phyloP scores from a whole-genome alignment of 1,284 basidiomycete genomes.

The Tilletiopsis washingtonensis region DNA sequence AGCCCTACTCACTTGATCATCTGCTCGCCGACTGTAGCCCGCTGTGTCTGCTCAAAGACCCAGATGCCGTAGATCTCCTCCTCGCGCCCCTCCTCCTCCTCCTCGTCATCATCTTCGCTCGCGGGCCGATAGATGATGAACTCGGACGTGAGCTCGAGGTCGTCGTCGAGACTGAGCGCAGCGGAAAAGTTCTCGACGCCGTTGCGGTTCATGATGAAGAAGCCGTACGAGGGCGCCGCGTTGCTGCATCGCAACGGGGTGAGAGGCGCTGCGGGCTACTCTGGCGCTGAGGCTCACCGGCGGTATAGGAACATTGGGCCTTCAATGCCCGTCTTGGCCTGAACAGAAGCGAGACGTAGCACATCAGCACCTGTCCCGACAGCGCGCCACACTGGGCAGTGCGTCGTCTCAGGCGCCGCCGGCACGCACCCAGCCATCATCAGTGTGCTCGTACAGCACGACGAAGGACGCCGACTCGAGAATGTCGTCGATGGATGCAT shows the following conservation, averaged over 20 bases:
- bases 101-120: background rate
- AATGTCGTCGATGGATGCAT: slow-evolving; percentile 68
- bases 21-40: slow-evolving; percentile 57
- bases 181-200: slow-evolving; percentile 76
- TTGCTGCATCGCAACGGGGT: slow-evolving; percentile 1
- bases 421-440: slow-evolving; percentile 41
- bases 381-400: too few species aligned
- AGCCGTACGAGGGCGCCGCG: slow-evolving; percentile 62
- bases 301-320: slow-evolving; percentile 83
- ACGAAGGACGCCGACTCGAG: slow-evolving; percentile 79
- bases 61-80: slow-evolving; percentile 64
- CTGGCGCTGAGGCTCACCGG: slow-evolving; percentile 55
- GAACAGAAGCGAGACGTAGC: too few species aligned
- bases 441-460: slow-evolving; percentile 47
- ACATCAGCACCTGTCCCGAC: too few species aligned
- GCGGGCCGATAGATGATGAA: slow-evolving; percentile 70
- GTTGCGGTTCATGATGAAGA: slow-evolving; percentile 77
- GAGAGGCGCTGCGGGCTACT: background rate
- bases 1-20: slow-evolving; percentile 35
- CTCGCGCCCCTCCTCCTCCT: slow-evolving; percentile 6
- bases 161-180: slow-evolving; percentile 68
- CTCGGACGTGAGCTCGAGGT: slow-evolving; percentile 56
- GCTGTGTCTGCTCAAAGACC: slow-evolving; percentile 65
- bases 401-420: too few species aligned
- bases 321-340: slow-evolving; percentile 77